Percentiles rank a stretch among this genome's conserved stretches.
Conservation (phyloP, 2,329 filamentous ascomycete species). For the Fusarium globosum region DNA sequence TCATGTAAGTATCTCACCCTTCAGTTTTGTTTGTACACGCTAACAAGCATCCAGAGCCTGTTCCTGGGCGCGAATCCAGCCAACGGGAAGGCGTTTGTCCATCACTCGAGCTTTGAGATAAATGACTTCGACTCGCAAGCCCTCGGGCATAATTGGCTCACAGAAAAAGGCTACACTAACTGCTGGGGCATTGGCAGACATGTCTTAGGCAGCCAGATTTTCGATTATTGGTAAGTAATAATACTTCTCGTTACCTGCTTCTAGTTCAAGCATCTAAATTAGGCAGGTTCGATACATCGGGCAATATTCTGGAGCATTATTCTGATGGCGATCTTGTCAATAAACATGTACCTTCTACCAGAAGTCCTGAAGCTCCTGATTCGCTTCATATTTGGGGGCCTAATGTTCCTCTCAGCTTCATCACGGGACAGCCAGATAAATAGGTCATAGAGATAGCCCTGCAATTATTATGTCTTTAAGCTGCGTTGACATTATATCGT, state of each 20-base stretch:
- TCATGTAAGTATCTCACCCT: not conserved
- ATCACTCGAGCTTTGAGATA: not conserved
- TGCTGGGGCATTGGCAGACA: not conserved
- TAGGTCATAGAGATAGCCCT: too few species aligned
- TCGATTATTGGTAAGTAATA: not conserved
- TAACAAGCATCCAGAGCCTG: not conserved
- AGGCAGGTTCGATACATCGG: not conserved
- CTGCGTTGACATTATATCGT: too few species aligned
- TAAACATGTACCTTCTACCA: not conserved
- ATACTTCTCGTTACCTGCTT: not conserved
- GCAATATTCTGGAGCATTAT: not conserved
- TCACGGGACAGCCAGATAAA: not conserved
- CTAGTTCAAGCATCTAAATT: too few species aligned
- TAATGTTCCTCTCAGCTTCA: not conserved
- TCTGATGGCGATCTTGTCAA: not conserved
- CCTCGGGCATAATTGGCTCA: not conserved
- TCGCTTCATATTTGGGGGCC: not conserved
- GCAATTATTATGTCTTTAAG: too few species aligned
- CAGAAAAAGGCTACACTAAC: not conserved
- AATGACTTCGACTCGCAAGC: not conserved
- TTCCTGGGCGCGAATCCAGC: not conserved
- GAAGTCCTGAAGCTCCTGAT: not conserved
- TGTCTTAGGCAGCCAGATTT: not conserved
- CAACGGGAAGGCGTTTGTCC: not conserved
- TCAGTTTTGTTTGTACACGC: accelerated